Conservation (phyloP, 1,139 yeast genomes). For the Blastobotrys serpentis region DNA sequence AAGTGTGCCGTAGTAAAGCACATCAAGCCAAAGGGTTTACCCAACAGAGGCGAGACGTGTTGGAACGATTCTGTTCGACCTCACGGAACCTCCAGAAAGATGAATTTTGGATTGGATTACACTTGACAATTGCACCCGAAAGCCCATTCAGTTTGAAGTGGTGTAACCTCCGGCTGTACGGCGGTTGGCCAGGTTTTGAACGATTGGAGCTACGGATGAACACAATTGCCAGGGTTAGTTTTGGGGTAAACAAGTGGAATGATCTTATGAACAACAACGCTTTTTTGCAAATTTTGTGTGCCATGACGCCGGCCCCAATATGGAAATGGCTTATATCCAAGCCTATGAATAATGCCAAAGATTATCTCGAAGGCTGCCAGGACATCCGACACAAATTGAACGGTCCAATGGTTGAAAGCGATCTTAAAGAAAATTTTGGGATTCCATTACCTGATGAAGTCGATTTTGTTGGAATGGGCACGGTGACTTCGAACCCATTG, state of each 20-base stretch:
- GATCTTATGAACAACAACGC: slow-evolving; percentile 6
- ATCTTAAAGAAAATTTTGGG: slow-evolving; percentile 6
- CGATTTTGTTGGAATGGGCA: slow-evolving; percentile 15
- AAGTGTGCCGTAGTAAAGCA: neutral
- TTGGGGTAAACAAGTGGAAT: slow-evolving; percentile 12
- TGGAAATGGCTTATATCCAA: slow-evolving; percentile 10
- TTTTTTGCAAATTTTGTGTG: slow-evolving; percentile 11
- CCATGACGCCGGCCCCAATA: slow-evolving; percentile 14
- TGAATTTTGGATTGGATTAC: slow-evolving; percentile 5
- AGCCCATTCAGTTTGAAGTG: slow-evolving; percentile 13
- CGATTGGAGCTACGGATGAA: slow-evolving; percentile 12
- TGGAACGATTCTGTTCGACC: too few species aligned
- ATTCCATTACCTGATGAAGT: slow-evolving; percentile 14
- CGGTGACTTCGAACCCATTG: neutral
- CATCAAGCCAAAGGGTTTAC: neutral
- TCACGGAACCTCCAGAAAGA: too few species aligned
- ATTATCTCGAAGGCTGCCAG: slow-evolving; percentile 8
- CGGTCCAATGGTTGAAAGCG: neutral
- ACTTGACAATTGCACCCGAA: slow-evolving; percentile 8
- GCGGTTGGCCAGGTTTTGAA: slow-evolving; percentile 16
- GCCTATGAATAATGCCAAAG: slow-evolving; percentile 9
- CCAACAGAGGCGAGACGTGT: neutral
- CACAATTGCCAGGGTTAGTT: slow-evolving; percentile 10
- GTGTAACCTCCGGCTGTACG: slow-evolving; percentile 12
- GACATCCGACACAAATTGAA: slow-evolving; percentile 5